Base-by-base conservation (phyloP, 1,284 basidiomycete species). In the Ceratobasidium sp. region DNA sequence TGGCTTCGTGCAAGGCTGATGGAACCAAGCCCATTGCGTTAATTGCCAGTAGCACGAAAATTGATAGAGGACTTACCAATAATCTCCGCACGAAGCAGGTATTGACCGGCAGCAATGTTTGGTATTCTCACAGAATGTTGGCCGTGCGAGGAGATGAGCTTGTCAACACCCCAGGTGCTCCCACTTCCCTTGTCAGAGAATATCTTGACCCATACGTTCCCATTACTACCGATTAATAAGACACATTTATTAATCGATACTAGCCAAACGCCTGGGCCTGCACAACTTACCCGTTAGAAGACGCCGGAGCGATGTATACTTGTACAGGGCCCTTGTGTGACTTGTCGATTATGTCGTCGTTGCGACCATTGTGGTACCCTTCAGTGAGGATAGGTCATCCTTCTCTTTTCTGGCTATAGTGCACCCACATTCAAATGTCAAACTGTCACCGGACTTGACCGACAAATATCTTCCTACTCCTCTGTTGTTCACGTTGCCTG, bases 81-180 rank as follows among this genome's bases (percentile, higher is more conserved):
- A 33, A 80, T 66, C 74, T 80, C 79, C 23, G 74, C 68, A 23
- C 79, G 73, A 57, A 80, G 74, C 40, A 80, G 75, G 40, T 80
- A 80, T 48, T 52, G 17, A 7, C 66, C 66, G 28, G 75, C 54
- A 1, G 79, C 71, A 46, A 80, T 50, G 56, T 79, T 77, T 5
- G 79, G 77, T n/a, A 78, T 65, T 44, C 70, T 79, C 40, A 79
- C 69, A 15, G 67, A 66, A 56, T 79, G 78, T 62, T 79, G 78
- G 13, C 78, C 78, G 46, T 77, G 78, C 5, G 78, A 67, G 10
- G 75, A 59, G 46, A 79, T 77, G 61, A 79, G 78, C 57, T 77
- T 61, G 62, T 73, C 75, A 2, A 77, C 75, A 10, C 65, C 64
- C 75, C 75, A 77, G 38, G 26, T 77, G n/a, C 75, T 66, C 7